Percentiles rank a stretch among this genome's conserved stretches.
Conservation (phyloP, 352 stramenopile genomes). For the Phytophthora boehmeriae region DNA sequence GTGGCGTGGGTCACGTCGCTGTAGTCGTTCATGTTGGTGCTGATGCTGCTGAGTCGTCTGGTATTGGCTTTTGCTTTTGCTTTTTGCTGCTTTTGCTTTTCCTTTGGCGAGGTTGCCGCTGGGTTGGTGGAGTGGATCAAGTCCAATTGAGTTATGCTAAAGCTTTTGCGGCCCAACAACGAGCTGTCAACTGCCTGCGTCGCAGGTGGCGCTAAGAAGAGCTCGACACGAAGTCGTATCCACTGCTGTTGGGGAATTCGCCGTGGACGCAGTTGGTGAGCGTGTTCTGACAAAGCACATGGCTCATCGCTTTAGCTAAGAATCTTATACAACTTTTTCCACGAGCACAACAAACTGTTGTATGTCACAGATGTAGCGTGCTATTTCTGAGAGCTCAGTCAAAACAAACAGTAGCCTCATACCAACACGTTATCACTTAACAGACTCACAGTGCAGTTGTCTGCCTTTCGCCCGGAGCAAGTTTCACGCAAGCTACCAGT, state of each 20-base stretch:
- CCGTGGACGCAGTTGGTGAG: slow-evolving; percentile 12
- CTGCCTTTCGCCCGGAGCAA: too few relatives aligned
- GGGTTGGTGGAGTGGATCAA: slow-evolving; percentile 7
- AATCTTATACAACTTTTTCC: too few relatives aligned
- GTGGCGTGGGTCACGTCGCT: slow-evolving; percentile 1
- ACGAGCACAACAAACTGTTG: too few relatives aligned
- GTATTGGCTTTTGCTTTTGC: neutral
- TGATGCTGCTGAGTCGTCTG: neutral
- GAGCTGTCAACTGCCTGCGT: too few relatives aligned
- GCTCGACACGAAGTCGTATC: neutral
- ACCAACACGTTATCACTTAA: too few relatives aligned
- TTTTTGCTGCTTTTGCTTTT: slow-evolving; percentile 6
- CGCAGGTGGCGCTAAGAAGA: too few relatives aligned
- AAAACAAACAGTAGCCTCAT: too few relatives aligned
- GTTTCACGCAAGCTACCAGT: too few relatives aligned
- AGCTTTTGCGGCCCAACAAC: too few relatives aligned
- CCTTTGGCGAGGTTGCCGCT: neutral
- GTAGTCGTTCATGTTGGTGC: neutral
- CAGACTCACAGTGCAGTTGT: too few relatives aligned
- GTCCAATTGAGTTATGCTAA: slow-evolving; percentile 20
- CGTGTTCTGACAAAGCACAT: slow-evolving; percentile 15
- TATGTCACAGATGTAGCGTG: too few relatives aligned
- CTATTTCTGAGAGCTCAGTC: too few relatives aligned
- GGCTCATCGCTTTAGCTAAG: neutral
- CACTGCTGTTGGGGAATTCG: slow-evolving; percentile 4